Evolutionary conservation across 129 eudicot genomes (phyloP).

Genomic region (Heracleum sosnowskyi): DNA sequence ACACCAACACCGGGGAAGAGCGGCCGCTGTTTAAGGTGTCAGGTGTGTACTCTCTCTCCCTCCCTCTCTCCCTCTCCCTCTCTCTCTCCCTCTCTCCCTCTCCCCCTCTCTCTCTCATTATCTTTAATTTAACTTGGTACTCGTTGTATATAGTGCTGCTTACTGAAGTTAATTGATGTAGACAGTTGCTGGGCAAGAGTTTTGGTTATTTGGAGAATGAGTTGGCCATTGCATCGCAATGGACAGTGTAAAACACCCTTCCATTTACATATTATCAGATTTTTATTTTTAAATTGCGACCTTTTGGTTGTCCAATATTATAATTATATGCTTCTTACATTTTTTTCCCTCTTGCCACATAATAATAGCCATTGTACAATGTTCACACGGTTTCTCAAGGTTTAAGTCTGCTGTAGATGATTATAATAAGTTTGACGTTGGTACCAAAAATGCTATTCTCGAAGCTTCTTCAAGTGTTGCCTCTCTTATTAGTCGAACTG

Average conservation of each 20-base stretch:
- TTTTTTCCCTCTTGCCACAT: not conserved
- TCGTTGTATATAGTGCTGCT: no score
- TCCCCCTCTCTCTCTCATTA: no score
- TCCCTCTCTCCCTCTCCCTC: no score
- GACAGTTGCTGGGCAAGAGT: not conserved
- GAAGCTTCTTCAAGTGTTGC: not conserved
- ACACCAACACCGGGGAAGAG: no score
- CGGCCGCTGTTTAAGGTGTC: no score
- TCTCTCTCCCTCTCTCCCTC: no score
- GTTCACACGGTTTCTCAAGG: not conserved
- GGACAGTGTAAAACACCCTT: not conserved
- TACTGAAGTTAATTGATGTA: not conserved
- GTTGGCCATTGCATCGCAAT: not conserved
- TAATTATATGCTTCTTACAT: not conserved
- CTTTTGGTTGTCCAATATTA: not conserved
- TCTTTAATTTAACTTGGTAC: no score
- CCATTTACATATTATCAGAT: not conserved
- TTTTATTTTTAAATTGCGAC: not conserved
- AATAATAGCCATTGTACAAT: not conserved
- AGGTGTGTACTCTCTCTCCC: no score
- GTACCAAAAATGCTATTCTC: not conserved
- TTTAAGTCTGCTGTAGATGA: not conserved
- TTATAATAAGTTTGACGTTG: not conserved
- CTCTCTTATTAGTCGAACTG: not conserved
- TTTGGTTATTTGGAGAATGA: not conserved